Conservation (phyloP, 495 filamentous ascomycete genomes). For the Geoglossum glabrum region DNA sequence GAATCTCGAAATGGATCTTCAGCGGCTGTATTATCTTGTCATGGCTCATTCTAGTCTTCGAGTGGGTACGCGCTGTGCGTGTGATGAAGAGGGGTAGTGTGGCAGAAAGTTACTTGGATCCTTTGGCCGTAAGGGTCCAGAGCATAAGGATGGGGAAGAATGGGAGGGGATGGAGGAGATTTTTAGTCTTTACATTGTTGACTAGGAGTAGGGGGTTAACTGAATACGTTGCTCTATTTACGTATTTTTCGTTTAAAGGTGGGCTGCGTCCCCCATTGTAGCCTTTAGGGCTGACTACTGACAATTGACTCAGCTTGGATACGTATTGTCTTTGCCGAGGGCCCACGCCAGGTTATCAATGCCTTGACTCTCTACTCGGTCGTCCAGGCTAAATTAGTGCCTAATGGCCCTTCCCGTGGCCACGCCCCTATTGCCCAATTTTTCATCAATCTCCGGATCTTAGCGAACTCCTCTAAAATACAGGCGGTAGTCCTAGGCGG, state of each 20-base stretch:
- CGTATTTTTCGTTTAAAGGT: constrained; percentile 90
- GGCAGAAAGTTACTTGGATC: constrained; percentile 79
- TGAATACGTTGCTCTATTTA: constrained; percentile 81
- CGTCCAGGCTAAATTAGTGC: constrained; percentile 44
- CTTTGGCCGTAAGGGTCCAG: constrained; percentile 61
- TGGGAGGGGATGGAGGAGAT: constrained; percentile 59
- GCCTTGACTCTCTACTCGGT: constrained; percentile 72
- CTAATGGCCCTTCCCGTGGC: constrained; percentile 31
- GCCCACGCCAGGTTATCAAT: constrained; percentile 78
- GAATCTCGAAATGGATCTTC: constrained; percentile 75
- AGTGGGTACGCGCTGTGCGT: constrained; percentile 55
- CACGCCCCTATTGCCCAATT: constrained; percentile 19
- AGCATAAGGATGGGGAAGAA: constrained; percentile 46
- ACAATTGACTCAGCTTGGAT: constrained; percentile 44
- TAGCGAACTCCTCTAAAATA: background rate
- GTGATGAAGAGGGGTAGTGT: constrained; percentile 69
- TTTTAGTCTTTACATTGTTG: constrained; percentile 79
- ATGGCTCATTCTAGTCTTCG: constrained; percentile 51
- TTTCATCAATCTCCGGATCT: constrained; percentile 10
- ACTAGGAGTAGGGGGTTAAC: constrained; percentile 80
- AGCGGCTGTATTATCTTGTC: constrained; percentile 73
- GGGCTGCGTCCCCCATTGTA: constrained; percentile 13
- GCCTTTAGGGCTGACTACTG: background rate
- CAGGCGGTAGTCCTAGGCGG: constrained; percentile 65
- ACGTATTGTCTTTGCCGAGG: constrained; percentile 70